Base-by-base conservation (phyloP, 2,329 filamentous ascomycete genomes). In the Ophiostoma angusticollis region DNA sequence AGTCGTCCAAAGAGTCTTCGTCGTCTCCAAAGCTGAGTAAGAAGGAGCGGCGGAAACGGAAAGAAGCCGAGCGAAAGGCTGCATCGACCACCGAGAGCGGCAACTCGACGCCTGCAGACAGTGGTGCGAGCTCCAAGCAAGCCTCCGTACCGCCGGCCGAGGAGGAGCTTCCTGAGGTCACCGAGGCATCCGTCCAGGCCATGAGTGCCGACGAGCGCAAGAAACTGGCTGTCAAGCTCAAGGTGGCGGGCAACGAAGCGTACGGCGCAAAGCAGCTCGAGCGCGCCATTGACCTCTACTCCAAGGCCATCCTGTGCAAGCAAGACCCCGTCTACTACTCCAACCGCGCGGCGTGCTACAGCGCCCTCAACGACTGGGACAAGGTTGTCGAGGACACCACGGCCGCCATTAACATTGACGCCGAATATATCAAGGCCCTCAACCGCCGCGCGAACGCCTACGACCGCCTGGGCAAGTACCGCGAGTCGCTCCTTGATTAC, bases 251-350 rank as follows among this genome's bases (percentile, higher is more conserved):
- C 44, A 98, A 98, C 71, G 93, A 91, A 64, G 85, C 91, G 7
- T 98, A 95, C 55, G 86, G 85, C 45, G 78, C 79, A 50, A 96
- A 95, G 65, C 83, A 93, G 54, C 95, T 95, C 64, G 80, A 85
- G 62, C 78, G 76, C 53, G 91, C 91, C 50, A 98, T 98, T 56
- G 82, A 87, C 5, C 77, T 98, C 25, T 98, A 98, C 64, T 84
- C 84, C 49, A 84, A 93, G 65, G 91, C 91, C 36, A 93, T 98
- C 52, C 67, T 96, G 37, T 96, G 91, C 80, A 93, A 91, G 66
- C 81, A 87, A 42, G 91, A 98, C 55, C 86, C 91, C 23, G 87
- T 98, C 58, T 98, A 91, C 71, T 98, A 93, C 72, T 96, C 91
- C 47, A 98, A 98, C 72, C 82, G 91, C 52, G 91, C 91, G 42